These are phyloP conservation scores for Rachicladosporium sp. DNA, from an alignment of 2,329 filamentous ascomycete genomes.

Conservation along the genomic window DNA sequence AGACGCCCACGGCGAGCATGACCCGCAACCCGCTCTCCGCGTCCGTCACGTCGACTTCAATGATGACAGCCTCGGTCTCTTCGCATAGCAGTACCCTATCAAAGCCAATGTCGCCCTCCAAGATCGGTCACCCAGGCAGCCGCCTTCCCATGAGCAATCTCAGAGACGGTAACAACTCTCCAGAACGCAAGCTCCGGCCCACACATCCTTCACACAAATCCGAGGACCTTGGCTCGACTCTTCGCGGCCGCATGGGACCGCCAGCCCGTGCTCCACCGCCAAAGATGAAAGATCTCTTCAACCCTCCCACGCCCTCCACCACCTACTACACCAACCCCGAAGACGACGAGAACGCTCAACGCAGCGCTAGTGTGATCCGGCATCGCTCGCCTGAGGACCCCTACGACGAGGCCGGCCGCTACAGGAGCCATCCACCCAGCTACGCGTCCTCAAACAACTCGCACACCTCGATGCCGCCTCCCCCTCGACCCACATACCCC, in stretches of 20 bases:
- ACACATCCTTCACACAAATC: conserved; percentile 16
- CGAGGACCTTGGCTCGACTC: conserved; percentile 30
- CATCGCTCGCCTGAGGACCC: conserved; percentile 65
- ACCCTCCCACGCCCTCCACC: conserved; percentile 32
- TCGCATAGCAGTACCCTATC: conserved; percentile 26
- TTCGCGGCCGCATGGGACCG: conserved; percentile 25
- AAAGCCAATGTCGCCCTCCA: conserved; percentile 36
- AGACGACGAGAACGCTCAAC: conserved; percentile 31
- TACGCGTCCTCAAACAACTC: conserved; percentile 13
- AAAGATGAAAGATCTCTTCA: conserved; percentile 77
- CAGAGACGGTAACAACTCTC: conserved; percentile 64
- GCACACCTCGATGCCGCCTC: conserved; percentile 12
- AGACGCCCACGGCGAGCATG: conserved; percentile 30
- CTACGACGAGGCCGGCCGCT: conserved; percentile 52
- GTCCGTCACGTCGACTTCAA: conserved; percentile 13
- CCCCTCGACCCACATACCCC: conserved; percentile 7
- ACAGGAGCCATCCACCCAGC: conserved; percentile 12
- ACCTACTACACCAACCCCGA: conserved; percentile 24
- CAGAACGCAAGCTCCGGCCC: conserved; percentile 52
- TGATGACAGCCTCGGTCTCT: conserved; percentile 26
- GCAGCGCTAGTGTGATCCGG: conserved; percentile 47
- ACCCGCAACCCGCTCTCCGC: conserved; percentile 17
- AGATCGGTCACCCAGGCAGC: conserved; percentile 44
- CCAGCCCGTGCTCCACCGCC: conserved; percentile 59
- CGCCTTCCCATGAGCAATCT: conserved; percentile 58